Base-by-base conservation (phyloP, 495 filamentous ascomycete species). In the Penicillium turbatum region DNA sequence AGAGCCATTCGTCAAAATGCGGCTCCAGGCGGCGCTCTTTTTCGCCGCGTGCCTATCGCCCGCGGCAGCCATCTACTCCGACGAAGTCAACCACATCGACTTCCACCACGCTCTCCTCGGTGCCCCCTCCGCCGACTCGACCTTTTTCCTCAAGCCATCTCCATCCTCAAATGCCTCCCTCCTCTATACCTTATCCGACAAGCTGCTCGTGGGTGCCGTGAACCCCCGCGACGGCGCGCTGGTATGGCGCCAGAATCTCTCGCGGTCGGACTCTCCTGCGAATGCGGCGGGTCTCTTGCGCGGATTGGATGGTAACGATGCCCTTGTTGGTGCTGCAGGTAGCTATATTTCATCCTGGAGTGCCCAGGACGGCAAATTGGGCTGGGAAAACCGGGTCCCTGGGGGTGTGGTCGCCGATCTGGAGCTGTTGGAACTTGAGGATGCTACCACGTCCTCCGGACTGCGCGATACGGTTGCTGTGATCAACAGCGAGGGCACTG, bases 91-190 rank as follows among this genome's bases (percentile, higher is more conserved):
- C 74, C 82, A 89, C 64, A 81, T 90, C 67, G 93, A 99, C 73
- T 97, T 88, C 78, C 95, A 97, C 72, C 84, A 92, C 73, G 82
- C 87, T 47, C 84, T 97, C 35, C 74, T 97, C 60, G 93, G 93
- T 57, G 67, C 86, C 15, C 91, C 95, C 53, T 84, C 86, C 60
- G 72, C 80, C 67, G 80, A 87, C 38, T 88, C 89, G 34, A 96
- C 90, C 45, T 96, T 99, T 79, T 97, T 97, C 81, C 90, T 96
- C 72, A 84, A 84, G 54, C 95, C 93, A 11, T 80, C 84, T 51
- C 71, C 82, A 15, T 77, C 85, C 49, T 92, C 90, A 16, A 89
- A 87, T 68, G 92, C 92, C 15, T 92, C 88, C 26, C 76, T 97
- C 27, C 79, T 99, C 29, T 99, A 96, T 66, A 96, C 95, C 0